These are phyloP conservation scores for Claviceps maximensis DNA, from an alignment of 2,329 filamentous ascomycete species.

Conservation along the genomic window DNA sequence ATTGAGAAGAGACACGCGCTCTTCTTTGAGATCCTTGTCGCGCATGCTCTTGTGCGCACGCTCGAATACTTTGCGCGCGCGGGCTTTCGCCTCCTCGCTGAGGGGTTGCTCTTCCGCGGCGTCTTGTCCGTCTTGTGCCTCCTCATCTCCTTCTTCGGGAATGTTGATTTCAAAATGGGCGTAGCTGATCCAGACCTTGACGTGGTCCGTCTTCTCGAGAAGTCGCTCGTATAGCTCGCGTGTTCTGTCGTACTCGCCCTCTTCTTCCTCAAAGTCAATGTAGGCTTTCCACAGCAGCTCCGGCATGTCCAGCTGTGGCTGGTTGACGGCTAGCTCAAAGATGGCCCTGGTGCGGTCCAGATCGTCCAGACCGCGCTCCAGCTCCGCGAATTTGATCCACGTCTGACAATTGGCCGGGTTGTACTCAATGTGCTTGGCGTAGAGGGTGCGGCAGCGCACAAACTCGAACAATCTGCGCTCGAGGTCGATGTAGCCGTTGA, in stretches of 20 bases:
- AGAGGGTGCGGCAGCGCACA: conserved; percentile 74
- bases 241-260: conserved; percentile 77
- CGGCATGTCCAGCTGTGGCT: conserved; percentile 85
- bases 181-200: conserved; percentile 98
- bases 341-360: conserved; percentile 78
- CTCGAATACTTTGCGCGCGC: conserved; percentile 73
- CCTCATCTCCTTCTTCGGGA: conserved; percentile 55
- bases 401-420: conserved; percentile 82
- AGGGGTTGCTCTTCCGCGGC: conserved; percentile 55
- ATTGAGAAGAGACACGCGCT: conserved; percentile 82
- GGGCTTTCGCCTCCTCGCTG: conserved; percentile 69
- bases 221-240: conserved; percentile 78
- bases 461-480: conserved; percentile 95
- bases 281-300: conserved; percentile 96
- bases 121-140: conserved; percentile 32
- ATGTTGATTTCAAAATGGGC: conserved; percentile 97
- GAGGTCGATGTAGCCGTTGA: conserved; percentile 84
- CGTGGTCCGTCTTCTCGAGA: conserved; percentile 88
- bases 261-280: conserved; percentile 96
- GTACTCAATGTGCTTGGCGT: conserved; percentile 88
- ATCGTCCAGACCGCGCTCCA: conserved; percentile 86
- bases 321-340: conserved; percentile 77
- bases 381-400: conserved; percentile 92
- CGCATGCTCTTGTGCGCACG: conserved; percentile 79
- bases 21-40: conserved; percentile 80